Conservation (phyloP, 371 early-diverging fungal species). For the Mucor lusitanicus region DNA sequence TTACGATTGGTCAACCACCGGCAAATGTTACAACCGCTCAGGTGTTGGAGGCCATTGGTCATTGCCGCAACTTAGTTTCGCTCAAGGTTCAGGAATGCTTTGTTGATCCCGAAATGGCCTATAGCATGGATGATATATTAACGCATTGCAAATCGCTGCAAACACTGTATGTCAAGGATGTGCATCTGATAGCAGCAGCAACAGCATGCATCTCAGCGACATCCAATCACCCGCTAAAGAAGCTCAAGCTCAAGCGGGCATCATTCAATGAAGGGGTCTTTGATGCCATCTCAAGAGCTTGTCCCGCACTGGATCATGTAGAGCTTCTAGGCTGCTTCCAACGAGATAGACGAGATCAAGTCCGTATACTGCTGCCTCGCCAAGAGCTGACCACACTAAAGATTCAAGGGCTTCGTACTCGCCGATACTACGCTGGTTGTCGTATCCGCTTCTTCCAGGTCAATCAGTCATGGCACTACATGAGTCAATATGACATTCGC, state of each 20-base stretch:
- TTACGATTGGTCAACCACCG: constrained; percentile 21
- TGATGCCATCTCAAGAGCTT: not conserved
- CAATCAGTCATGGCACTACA: constrained; percentile 15
- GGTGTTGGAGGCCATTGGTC: constrained; percentile 11
- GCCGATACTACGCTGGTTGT: constrained; percentile 18
- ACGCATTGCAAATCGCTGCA: not conserved
- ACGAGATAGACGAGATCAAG: constrained; percentile 17
- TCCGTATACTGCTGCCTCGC: not conserved
- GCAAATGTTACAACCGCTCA: not conserved
- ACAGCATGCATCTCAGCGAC: not conserved
- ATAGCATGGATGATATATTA: constrained; percentile 10
- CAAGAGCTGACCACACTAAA: constrained; percentile 7
- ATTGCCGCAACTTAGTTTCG: constrained; percentile 5
- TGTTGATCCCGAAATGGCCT: constrained; percentile 4
- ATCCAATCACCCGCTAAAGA: constrained; percentile 7
- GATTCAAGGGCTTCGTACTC: constrained; percentile 20
- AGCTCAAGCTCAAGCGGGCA: constrained; percentile 7
- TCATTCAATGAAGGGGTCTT: constrained; percentile 18
- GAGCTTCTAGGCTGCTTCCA: constrained; percentile 15
- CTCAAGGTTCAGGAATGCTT: constrained; percentile 18
- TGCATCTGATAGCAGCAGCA: not conserved
- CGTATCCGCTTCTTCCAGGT: constrained; percentile 17
- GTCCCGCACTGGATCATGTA: constrained; percentile 12
- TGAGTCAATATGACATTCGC: constrained; percentile 17
- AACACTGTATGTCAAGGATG: constrained; percentile 10